Conservation (phyloP, 2,329 filamentous ascomycete genomes). For the Fusarium equiseti region DNA sequence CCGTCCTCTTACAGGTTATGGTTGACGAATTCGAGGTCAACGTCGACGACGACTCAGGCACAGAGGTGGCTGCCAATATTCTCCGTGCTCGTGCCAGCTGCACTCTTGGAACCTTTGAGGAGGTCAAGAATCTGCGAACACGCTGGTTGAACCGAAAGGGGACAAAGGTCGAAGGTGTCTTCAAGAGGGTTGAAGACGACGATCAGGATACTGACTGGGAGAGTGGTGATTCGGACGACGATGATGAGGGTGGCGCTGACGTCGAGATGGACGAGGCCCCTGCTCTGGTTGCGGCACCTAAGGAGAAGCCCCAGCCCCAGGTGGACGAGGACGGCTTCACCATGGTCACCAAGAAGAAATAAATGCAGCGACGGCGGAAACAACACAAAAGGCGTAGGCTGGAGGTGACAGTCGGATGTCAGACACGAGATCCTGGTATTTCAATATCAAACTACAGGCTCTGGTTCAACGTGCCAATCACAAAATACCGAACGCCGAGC, state of each 20-base stretch:
- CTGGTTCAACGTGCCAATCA: conserved; percentile 39
- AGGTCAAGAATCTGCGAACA: conserved; percentile 72
- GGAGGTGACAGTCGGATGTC: conserved; percentile 11
- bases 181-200: conserved; percentile 66
- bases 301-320: conserved; percentile 75
- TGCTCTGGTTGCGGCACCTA: conserved; percentile 65
- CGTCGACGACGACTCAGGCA: conserved; percentile 88
- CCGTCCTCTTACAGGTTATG: conserved; percentile 89
- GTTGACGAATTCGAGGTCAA: conserved; percentile 95
- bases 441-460: conserved; percentile 44
- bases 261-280: conserved; percentile 79
- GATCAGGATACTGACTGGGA: conserved; percentile 73
- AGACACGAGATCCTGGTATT: conserved; percentile 41
- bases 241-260: conserved; percentile 67
- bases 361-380: conserved; percentile 38
- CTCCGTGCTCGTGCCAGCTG: conserved; percentile 75
- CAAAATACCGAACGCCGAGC: conserved; percentile 52
- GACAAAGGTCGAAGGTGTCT: conserved; percentile 65
- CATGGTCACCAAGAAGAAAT: conserved; percentile 74
- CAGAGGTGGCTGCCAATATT: conserved; percentile 78
- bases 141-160: conserved; percentile 73
- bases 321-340: conserved; percentile 87
- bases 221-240: conserved; percentile 71
- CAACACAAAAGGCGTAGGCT: conserved; percentile 14
- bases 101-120: conserved; percentile 73